A percentile compares a stretch with the other conserved stretches of the same genome.
phyloP scores from a whole-genome alignment of 2,329 filamentous ascomycete species.

The Fusarium chlamydosporum region DNA sequence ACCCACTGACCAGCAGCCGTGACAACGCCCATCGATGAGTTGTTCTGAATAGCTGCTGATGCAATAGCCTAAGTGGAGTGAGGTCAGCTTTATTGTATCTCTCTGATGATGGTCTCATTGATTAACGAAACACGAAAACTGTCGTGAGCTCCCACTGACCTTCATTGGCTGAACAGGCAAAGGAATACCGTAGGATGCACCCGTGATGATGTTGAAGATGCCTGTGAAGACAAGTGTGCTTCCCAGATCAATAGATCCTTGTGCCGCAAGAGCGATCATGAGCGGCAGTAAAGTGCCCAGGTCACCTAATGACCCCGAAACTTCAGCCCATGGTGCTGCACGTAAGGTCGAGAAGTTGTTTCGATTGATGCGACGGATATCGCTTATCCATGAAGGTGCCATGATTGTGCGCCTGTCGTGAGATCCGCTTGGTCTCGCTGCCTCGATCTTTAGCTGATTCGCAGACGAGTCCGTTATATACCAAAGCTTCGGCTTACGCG shows the following conservation, averaged over 20 bases:
- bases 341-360: conserved; percentile 66
- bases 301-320: conserved; percentile 90
- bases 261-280: conserved; percentile 85
- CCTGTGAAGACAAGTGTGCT: conserved; percentile 91
- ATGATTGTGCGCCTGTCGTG: conserved; percentile 23
- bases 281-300: conserved; percentile 91
- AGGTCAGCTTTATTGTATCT: conserved; percentile 8
- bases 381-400: conserved; percentile 49
- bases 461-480: background rate
- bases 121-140: background rate
- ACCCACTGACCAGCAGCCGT: conserved; percentile 85
- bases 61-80: conserved; percentile 78
- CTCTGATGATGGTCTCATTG: background rate
- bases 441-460: background rate
- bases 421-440: background rate
- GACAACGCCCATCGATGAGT: conserved; percentile 67
- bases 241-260: conserved; percentile 83
- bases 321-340: conserved; percentile 72
- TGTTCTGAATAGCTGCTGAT: conserved; percentile 83
- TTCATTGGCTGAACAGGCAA: conserved; percentile 92
- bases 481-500: background rate
- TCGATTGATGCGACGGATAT: conserved; percentile 55
- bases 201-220: conserved; percentile 86
- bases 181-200: conserved; percentile 86
- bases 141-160: conserved; percentile 53